Base-by-base conservation (phyloP, 1,284 basidiomycete species). In the Exobasidium rhododendri region DNA sequence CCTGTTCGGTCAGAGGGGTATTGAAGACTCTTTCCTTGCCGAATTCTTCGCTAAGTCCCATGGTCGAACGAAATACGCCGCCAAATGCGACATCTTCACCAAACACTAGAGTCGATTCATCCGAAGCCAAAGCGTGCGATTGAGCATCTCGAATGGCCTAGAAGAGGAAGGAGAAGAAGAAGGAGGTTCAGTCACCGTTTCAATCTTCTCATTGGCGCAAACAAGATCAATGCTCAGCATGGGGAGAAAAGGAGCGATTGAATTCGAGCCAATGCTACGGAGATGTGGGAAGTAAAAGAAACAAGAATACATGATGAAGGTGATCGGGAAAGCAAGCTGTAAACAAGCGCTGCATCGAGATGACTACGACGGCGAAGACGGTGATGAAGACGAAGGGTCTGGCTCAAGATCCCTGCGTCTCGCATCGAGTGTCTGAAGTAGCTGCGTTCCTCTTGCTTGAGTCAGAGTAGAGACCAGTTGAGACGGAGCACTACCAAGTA, bases 31-130 rank as follows among this genome's bases (percentile, higher is more conserved):
- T n/a, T 52, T 43, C 35, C 82, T 67, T 22, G 88, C 91, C 93
- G 77, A 92, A 97, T 79, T 94, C 91, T 76, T 96, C 93, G 24
- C 90, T 88, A 43, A 97, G 85, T 13, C 93, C 93, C 86, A 92
- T 80, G n/a, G 88, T 89, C 67, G 89, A 91, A 62, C 92, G 85
- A 78, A 97, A 96, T 2, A 96, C 93, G 4, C 93, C 92, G 17
- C 92, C 92, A 68, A 94, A 94, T 1, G 70, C 66, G 0, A 71
- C 69, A 54, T 77, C 73, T 56, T 77, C 73, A n/a, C 94, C 93
- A 74, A 97, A 96, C 0, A 96, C 87, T 10, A 93, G 87, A 0
- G 93, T 86, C 51, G 83, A 89, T 47, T 92, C 89, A 74, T 97
- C 92, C 10, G 67, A 30, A 0, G 65, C 62, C 7, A 75, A 63